Base-by-base conservation (phyloP, 1,284 basidiomycete species). In the Cryptococcus sp. region DNA sequence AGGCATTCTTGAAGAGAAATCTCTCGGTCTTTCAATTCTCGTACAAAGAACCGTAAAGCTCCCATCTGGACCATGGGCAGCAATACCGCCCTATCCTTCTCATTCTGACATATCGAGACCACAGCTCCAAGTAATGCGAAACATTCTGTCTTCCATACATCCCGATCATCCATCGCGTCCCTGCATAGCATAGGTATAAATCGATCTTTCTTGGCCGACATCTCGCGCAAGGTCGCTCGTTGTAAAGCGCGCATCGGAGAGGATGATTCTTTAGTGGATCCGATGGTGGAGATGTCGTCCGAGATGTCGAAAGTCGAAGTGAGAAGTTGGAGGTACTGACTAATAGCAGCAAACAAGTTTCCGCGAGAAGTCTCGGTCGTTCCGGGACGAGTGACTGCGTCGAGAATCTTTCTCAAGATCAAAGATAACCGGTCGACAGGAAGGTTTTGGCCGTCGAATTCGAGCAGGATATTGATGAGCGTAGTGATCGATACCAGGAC, bases 81-180 rank as follows among this genome's bases (percentile, higher is more conserved):
- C 36, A 88, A 70, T 4, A 87, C 76, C 5, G 77, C 52, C 39
- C 64, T 37, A 48, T 69, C 66, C 41, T 56, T 45, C 9, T 66
- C 64, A 2, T 52, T 53, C 14, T 54, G 48, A 40, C 63, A 66
- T 5, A 61, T 46, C 23, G 83, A 85, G 1, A 88, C 73, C 46
- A 73, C 57, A n/a, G 58, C 64, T 69, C 57, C 86, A 77, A 50
- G 60, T 21, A 64, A 59, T 46, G 60, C 18, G 89, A 87, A 24
- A 93, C 85, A 18, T 54, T 73, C 65, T n/a, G 93, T 94, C 76
- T 92, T 90, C 92, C 93, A 97, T 0, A 98, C 88, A 69, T 97
- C 92, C 25, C 87, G 84, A 10, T 91, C 92, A 62, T 97, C 92
- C 53, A 93, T 87, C 1, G 91, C 92, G 68, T 98, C 94, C 18